phyloP scores from a whole-genome alignment of 768 basidiomycete species.

The Ramaria sp. region DNA sequence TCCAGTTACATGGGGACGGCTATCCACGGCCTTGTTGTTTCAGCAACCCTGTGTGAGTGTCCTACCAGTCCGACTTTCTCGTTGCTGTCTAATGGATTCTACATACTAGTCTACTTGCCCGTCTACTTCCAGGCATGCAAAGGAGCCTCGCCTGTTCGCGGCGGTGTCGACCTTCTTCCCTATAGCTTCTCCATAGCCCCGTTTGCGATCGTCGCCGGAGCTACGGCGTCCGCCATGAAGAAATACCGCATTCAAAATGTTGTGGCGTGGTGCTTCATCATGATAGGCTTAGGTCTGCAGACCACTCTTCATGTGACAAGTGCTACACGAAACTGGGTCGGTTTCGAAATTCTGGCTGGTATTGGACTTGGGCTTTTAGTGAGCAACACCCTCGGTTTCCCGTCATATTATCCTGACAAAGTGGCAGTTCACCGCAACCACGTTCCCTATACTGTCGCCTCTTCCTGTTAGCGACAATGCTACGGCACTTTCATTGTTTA shows the following conservation, averaged over 20 bases:
- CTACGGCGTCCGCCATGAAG: slow-evolving; percentile 13
- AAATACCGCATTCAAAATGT: slow-evolving; percentile 20
- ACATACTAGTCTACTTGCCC: slow-evolving; percentile 14
- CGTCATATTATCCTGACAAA: not conserved
- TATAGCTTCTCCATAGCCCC: slow-evolving; percentile 17
- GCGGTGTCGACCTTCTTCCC: slow-evolving; percentile 16
- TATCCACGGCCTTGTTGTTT: too few relatives aligned
- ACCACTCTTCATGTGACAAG: slow-evolving; percentile 16
- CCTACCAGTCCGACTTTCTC: too few relatives aligned
- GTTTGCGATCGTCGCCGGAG: slow-evolving; percentile 19
- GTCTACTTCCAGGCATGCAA: slow-evolving; percentile 21
- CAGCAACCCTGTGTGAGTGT: too few relatives aligned
- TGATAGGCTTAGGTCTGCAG: slow-evolving; percentile 28
- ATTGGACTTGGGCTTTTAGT: slow-evolving; percentile 8
- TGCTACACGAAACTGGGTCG: slow-evolving; percentile 17
- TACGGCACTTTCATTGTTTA: slow-evolving; percentile 16
- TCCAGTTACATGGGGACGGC: too few relatives aligned
- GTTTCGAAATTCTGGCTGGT: slow-evolving; percentile 18
- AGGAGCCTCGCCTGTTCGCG: slow-evolving; percentile 13
- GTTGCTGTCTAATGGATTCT: too few relatives aligned
- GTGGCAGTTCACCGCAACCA: slow-evolving; percentile 15
- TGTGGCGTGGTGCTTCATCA: slow-evolving; percentile 25
- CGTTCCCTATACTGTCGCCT: slow-evolving; percentile 27
- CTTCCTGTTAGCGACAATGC: slow-evolving; percentile 16
- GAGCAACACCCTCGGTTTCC: not conserved